Base-by-base conservation (phyloP, 2,329 filamentous ascomycete genomes). In the Harringtonia lauricola region DNA sequence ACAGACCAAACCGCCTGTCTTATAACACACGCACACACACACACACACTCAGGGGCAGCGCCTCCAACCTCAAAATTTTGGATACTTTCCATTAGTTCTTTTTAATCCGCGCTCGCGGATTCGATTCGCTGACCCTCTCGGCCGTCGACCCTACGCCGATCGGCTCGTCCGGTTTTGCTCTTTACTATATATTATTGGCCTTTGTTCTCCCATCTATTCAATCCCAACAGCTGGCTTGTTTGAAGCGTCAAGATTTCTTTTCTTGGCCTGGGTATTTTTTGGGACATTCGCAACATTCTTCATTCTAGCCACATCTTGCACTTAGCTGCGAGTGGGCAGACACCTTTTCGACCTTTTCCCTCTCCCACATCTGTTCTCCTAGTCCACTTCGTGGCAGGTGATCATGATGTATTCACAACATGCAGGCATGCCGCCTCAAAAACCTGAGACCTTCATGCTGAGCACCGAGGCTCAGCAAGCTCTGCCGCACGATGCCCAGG, bases 391-490 rank as follows among this genome's bases (percentile, higher is more conserved):
- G 40, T 46, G 41, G 35, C 39, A 29, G 21, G 30, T 29, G 15
- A 26, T 46, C 60, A 64, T 47, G 58, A 89, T 90, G 85, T 90
- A 87, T 68, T 76, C 82, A 54, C 83, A 87, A 68, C 83, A 88
- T 69, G 77, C 84, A 59, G 74, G 81, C 55, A 95, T 95, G 86
- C 84, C 86, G 58, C 85, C 85, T 51, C 88, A 95, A 70, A 95
- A 95, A 66, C 92, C 92, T 54, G 92, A 98, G 74, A 96, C 92
- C 34, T 98, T 98, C 62, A 90, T 98, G 83, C 76, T 98, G 63
- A 95, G 90, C 63, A 89, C 84, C 58, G 90, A 96, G 69, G 90
- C 92, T 49, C 90, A 96, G 68, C 88, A 95, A 68, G 90, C 86
- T 56, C 76, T 98, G 53, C 92, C 92, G 44, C 87, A 94, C 55